Evolutionary conservation across 148 eudicot species (phyloP).

Genomic region (Rhododendron mucronatum): DNA sequence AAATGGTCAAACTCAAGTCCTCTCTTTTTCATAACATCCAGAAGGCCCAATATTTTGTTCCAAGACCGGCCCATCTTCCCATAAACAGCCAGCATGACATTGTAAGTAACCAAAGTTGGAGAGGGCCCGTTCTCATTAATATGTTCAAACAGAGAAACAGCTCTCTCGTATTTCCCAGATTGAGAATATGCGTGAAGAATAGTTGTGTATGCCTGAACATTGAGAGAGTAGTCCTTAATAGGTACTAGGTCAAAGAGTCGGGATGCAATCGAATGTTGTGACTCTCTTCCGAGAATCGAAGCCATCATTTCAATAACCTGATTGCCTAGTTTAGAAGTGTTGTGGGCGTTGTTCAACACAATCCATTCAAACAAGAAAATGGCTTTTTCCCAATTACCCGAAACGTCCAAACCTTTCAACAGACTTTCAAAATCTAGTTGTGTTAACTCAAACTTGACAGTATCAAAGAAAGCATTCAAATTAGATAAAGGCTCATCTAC

Average conservation of each 20-base stretch:
- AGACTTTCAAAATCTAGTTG: slow-evolving; percentile 55
- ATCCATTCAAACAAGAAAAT: slow-evolving; percentile 73
- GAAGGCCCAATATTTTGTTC: slow-evolving; percentile 51
- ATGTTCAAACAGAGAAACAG: slow-evolving; percentile 49
- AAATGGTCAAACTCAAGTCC: slow-evolving; percentile 78
- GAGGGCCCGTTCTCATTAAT: slow-evolving; percentile 49
- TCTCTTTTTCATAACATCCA: slow-evolving; percentile 60
- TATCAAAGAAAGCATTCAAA: slow-evolving; percentile 45
- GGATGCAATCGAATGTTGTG: slow-evolving; percentile 55
- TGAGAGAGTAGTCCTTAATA: slow-evolving; percentile 48
- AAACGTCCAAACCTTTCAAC: slow-evolving; percentile 62
- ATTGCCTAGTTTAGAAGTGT: slow-evolving; percentile 34
- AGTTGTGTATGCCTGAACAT: slow-evolving; percentile 64
- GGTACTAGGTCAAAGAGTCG: slow-evolving; percentile 70
- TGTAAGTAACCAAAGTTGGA: slow-evolving; percentile 79
- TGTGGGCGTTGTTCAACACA: slow-evolving; percentile 29
- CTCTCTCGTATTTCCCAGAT: slow-evolving; percentile 54
- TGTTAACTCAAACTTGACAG: slow-evolving; percentile 39
- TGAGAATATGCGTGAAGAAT: slow-evolving; percentile 74
- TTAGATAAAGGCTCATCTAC: slow-evolving; percentile 40
- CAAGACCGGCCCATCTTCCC: slow-evolving; percentile 92
- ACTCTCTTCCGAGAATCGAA: slow-evolving; percentile 73
- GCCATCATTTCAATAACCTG: slow-evolving; percentile 65
- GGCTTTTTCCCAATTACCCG: slow-evolving; percentile 62
- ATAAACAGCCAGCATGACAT: slow-evolving; percentile 60